Base-by-base conservation (phyloP, 176 grass and related monocot genomes). In the Calamus simplicifolius region DNA sequence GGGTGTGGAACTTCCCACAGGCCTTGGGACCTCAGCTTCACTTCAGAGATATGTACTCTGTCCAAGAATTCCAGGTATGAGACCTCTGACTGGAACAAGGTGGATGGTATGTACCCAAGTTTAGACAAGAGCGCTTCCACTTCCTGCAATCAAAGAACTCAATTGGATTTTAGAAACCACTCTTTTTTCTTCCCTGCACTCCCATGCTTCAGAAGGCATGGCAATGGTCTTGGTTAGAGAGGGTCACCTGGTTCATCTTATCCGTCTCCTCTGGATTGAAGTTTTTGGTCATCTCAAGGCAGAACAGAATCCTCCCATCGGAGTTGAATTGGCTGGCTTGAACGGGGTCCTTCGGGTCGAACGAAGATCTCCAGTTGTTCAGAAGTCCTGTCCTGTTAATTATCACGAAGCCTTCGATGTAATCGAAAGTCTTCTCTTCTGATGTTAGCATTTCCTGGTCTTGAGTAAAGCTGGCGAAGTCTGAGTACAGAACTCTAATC, bases 1-100 rank as follows among this genome's bases (percentile, higher is more conserved):
- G 93, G 93, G 72, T 98, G 93, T 49, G 93, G 93, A 16, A 98
- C 70, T 29, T 98, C 93, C 93, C 93, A 98, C 51, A 89, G 71
- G 60, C 93, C 93, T 77, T 85, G 75, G 49, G 87, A 78, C 66
- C 84, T 80, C 66, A 98, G 67, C 62, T 92, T 79, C 48, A 81
- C 15, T 60, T 98, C 93, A 5, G 84, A 85, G 52, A 81, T 67
- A 73, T 98, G 88, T 62, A 98, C 93, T 71, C 93, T 68, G 61
- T 98, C 84, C 55, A 98, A 72, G 84, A 98, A 98, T 48, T 93
- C 87, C 58, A 85, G 49, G 70, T 92, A 98, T 0, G 78, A 72
- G 23, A 98, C 81, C 52, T 92, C 84, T 14, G 84, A 85, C 64
- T 98, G 81, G 79, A 92, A 98, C 50, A 98, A 59, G 54, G 93